These are phyloP conservation scores for Verticillium albo-atrum DNA, from an alignment of 2,329 filamentous ascomycete species.

Conservation along the genomic window DNA sequence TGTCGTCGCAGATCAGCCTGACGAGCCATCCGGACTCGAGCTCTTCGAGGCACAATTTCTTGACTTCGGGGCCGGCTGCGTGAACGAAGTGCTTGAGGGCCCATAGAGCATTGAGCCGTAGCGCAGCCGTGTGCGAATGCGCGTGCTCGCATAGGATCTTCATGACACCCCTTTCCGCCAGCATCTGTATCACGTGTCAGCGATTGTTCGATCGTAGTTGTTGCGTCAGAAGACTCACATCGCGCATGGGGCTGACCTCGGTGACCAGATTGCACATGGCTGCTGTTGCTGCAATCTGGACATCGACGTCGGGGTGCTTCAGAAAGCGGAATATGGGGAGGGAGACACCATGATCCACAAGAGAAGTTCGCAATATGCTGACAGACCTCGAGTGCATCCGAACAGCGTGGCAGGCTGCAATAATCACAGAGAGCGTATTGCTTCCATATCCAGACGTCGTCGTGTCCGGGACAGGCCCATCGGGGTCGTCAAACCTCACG, in stretches of 20 bases:
- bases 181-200: constrained; percentile 45
- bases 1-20: constrained; percentile 66
- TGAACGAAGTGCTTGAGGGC: constrained; percentile 86
- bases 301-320: constrained; percentile 67
- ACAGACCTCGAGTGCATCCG: constrained; percentile 82
- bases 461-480: constrained; percentile 19
- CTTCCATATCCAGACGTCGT: constrained; percentile 51
- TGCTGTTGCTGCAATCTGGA: constrained; percentile 82
- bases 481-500: constrained; percentile 30
- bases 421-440: constrained; percentile 73
- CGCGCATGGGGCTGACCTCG: constrained; percentile 87
- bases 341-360: constrained; percentile 82
- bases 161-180: constrained; percentile 70
- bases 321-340: constrained; percentile 73
- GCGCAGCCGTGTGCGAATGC: constrained; percentile 70
- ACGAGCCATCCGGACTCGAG: constrained; percentile 77
- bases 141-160: constrained; percentile 78
- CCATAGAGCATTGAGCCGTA: constrained; percentile 87
- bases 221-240: constrained; percentile 49
- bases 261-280: constrained; percentile 81
- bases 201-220: background rate
- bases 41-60: constrained; percentile 72
- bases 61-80: constrained; percentile 65
- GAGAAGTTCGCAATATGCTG: constrained; percentile 73
- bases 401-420: constrained; percentile 80